phyloP scores from a whole-genome alignment of 305 asterid species.

The Stenogyne calaminthoides region DNA sequence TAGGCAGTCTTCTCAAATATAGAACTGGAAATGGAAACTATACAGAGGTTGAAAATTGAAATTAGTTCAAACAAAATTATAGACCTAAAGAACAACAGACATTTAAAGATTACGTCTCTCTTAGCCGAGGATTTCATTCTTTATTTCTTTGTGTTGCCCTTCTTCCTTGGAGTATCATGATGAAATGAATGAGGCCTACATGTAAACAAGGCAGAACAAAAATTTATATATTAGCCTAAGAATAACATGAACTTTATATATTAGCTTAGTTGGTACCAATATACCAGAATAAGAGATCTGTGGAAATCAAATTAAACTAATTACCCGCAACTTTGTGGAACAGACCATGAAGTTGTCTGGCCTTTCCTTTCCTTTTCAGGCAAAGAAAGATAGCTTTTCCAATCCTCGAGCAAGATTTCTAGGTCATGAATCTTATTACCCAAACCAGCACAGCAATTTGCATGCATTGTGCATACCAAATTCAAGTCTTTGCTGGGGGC shows the following conservation, averaged over 20 bases:
- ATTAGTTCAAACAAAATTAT: too few species aligned
- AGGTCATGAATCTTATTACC: slow-evolving; percentile 61
- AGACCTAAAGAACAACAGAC: background rate
- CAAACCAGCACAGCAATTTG: slow-evolving; percentile 66
- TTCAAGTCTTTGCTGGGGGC: slow-evolving; percentile 51
- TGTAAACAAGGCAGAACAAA: background rate
- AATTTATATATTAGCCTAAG: background rate
- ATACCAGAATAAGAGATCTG: background rate
- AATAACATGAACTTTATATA: background rate
- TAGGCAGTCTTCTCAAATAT: background rate
- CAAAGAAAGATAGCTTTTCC: slow-evolving; percentile 48
- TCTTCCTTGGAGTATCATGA: slow-evolving; percentile 36
- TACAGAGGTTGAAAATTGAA: background rate
- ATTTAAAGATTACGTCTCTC: background rate
- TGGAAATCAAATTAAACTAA: background rate
- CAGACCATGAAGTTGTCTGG: slow-evolving; percentile 38
- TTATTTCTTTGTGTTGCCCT: background rate
- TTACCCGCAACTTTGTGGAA: slow-evolving; percentile 43
- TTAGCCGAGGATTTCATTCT: too few species aligned
- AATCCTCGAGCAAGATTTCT: slow-evolving; percentile 48
- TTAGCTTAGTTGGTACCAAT: background rate
- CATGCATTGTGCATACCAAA: slow-evolving; percentile 61
- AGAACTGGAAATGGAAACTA: background rate
- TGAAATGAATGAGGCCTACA: slow-evolving; percentile 32
- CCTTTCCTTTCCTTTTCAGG: slow-evolving; percentile 26